These are phyloP conservation scores for Trichoderma gracile DNA, from an alignment of 2,329 filamentous ascomycete genomes.

Conservation along the genomic window DNA sequence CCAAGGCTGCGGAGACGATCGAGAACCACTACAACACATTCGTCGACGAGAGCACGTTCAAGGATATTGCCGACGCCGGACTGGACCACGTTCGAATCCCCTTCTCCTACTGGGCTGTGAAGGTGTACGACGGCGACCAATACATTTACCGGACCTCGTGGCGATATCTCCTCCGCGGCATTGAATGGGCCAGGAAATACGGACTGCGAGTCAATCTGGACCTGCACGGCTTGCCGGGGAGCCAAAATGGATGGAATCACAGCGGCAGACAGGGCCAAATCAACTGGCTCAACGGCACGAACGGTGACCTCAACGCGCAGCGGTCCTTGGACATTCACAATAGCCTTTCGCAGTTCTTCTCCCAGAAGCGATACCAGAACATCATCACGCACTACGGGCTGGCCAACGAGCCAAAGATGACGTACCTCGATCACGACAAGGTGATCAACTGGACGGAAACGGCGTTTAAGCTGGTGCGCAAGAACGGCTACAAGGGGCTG, in stretches of 20 bases:
- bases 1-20: slow-evolving; percentile 64
- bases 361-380: slow-evolving; percentile 89
- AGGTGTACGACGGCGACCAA: slow-evolving; percentile 80
- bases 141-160: slow-evolving; percentile 86
- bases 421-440: slow-evolving; percentile 58
- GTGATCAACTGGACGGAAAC: slow-evolving; percentile 80
- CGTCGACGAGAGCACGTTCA: slow-evolving; percentile 80
- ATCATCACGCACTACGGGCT: slow-evolving; percentile 91
- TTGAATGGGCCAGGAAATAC: slow-evolving; percentile 92
- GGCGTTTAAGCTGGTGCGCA: slow-evolving; percentile 70
- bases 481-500: slow-evolving; percentile 70
- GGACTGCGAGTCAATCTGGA: slow-evolving; percentile 92
- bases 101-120: slow-evolving; percentile 92
- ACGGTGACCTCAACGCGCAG: slow-evolving; percentile 75
- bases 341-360: slow-evolving; percentile 85
- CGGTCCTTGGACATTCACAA: slow-evolving; percentile 86
- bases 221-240: slow-evolving; percentile 85
- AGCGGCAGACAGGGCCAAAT: slow-evolving; percentile 80
- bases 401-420: slow-evolving; percentile 92
- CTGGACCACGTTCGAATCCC: slow-evolving; percentile 97
- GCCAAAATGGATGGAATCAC: slow-evolving; percentile 98
- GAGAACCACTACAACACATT: slow-evolving; percentile 92
- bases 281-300: slow-evolving; percentile 86
- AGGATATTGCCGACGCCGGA: slow-evolving; percentile 80
- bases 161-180: slow-evolving; percentile 88